Evolutionary conservation across 2,329 filamentous ascomycete species (phyloP).

Genomic region (Phyllosticta ampelicida): DNA sequence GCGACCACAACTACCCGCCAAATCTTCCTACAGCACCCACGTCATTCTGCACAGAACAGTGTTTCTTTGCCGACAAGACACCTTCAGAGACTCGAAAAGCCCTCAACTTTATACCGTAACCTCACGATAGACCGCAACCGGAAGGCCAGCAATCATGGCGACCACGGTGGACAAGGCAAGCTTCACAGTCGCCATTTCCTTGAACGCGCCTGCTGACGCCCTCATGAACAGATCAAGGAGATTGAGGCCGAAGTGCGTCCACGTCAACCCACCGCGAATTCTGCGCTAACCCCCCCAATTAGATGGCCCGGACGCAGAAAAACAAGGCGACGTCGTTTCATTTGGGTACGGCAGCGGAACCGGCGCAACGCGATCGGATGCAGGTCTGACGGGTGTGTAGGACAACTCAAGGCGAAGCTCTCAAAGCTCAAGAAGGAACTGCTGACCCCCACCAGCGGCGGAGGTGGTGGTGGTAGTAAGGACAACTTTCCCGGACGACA

Average conservation of each 20-base stretch:
- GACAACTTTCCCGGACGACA: not conserved
- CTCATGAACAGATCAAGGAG: slow-evolving; percentile 67
- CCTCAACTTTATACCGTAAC: not conserved
- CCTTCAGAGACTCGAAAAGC: not conserved
- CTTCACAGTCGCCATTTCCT: slow-evolving; percentile 12
- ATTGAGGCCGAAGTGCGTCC: slow-evolving; percentile 78
- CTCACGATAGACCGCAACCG: not conserved
- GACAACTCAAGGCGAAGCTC: slow-evolving; percentile 93
- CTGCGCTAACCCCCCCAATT: slow-evolving; percentile 13
- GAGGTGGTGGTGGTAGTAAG: slow-evolving; percentile 68
- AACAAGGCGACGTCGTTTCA: slow-evolving; percentile 94
- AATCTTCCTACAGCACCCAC: not conserved
- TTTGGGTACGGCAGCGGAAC: slow-evolving; percentile 46
- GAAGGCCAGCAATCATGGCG: slow-evolving; percentile 56
- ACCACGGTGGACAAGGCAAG: slow-evolving; percentile 93
- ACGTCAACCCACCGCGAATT: not conserved
- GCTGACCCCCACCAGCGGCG: slow-evolving; percentile 66
- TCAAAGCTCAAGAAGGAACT: slow-evolving; percentile 96
- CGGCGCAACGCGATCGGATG: not conserved
- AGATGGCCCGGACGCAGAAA: slow-evolving; percentile 96
- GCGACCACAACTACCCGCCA: not conserved
- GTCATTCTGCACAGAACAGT: not conserved
- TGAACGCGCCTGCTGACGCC: slow-evolving; percentile 25
- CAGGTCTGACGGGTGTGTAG: slow-evolving; percentile 27
- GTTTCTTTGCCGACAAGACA: not conserved